Conservation (phyloP, 306 rosid genomes). For the Gastrolobium bilobum region DNA sequence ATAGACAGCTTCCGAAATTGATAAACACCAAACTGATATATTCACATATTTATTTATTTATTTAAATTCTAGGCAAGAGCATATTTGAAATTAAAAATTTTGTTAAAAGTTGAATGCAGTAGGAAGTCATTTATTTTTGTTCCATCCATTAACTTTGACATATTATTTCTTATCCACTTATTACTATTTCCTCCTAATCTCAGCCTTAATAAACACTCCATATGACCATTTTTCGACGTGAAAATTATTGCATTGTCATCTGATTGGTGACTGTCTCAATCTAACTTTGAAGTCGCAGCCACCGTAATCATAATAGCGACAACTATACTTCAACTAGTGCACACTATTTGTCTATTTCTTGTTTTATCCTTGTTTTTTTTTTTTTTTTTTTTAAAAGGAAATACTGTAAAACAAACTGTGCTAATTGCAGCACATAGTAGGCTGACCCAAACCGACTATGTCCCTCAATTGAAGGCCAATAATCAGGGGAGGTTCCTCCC, state of each 20-base stretch:
- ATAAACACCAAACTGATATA: background rate
- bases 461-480: too few species aligned
- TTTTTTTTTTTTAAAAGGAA: too few species aligned
- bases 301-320: slow-evolving; percentile 29
- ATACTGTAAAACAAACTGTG: too few species aligned
- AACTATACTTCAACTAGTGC: slow-evolving; percentile 16
- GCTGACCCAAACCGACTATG: too few species aligned
- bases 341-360: background rate
- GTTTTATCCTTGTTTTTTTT: too few species aligned
- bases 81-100: background rate
- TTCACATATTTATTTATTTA: background rate
- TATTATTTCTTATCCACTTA: background rate
- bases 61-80: background rate
- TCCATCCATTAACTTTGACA: background rate
- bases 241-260: slow-evolving; percentile 2
- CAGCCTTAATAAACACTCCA: background rate
- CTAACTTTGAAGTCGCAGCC: slow-evolving; percentile 11
- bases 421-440: too few species aligned
- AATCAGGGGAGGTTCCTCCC: too few species aligned
- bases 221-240: background rate
- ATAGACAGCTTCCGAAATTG: background rate
- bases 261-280: background rate
- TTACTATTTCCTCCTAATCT: background rate
- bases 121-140: background rate
- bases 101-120: background rate